Evolutionary conservation across 345 rosid species (phyloP).

Genomic region (Ricinus communis): DNA sequence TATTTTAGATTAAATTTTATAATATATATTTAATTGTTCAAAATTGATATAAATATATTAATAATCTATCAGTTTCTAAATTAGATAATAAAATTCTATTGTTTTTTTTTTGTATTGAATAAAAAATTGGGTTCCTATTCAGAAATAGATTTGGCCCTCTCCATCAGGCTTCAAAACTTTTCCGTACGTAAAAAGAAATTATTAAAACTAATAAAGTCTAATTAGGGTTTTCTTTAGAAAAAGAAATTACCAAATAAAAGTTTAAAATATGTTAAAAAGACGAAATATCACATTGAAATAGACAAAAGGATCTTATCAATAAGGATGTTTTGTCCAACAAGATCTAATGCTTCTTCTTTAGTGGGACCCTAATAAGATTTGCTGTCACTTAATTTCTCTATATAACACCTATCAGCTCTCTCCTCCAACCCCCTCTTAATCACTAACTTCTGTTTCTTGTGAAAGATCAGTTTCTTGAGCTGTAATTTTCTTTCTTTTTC

Average conservation of each 20-base stretch:
- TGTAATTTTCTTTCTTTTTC: background rate
- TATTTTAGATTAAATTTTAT: no score
- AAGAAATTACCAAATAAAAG: no score
- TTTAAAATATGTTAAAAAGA: no score
- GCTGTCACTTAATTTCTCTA: conserved; percentile 34
- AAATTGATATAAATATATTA: no score
- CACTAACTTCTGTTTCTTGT: background rate
- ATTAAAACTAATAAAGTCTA: background rate
- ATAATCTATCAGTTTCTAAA: no score
- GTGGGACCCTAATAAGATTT: conserved; percentile 50
- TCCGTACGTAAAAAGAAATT: background rate
- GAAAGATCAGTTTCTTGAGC: background rate
- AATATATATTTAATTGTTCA: no score
- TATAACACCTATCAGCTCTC: conserved; percentile 33
- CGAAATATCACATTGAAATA: conserved; percentile 25
- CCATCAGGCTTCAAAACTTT: background rate
- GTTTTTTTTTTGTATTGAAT: no score
- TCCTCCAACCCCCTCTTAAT: conserved; percentile 17
- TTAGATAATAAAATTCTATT: no score
- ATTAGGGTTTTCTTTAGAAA: background rate
- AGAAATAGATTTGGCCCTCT: no score
- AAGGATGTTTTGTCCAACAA: conserved; percentile 49
- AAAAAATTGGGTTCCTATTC: no score
- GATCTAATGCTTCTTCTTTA: conserved; percentile 43
- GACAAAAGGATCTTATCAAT: conserved; percentile 38